Evolutionary conservation across 345 rosid genomes (phyloP), one percentile per base, ranked within the genome.

Genomic region (Psidium guajava): DNA sequence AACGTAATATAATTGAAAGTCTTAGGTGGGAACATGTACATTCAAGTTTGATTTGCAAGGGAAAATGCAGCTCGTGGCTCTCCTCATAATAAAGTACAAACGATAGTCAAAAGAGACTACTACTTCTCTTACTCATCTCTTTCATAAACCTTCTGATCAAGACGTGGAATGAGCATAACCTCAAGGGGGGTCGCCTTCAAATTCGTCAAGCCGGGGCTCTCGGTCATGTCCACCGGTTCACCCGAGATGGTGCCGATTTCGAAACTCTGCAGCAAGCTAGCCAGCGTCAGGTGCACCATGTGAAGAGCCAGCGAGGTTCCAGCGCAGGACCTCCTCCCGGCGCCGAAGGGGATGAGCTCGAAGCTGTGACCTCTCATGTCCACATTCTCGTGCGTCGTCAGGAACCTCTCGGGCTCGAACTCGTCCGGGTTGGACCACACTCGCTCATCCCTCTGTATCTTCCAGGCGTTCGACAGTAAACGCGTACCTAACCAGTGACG

Each of bases 151-250:
- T 84, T 44, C 40, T 84, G n/a, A 85, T 81, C 44, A 36, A 89
- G 90, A 84, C 92, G 74, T 2, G 91, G 93, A 8, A 80, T 64
- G 50, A 90, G 52, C 27, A 88, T 40, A 86, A 89, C 89, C 59
- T 88, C 87, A 69, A 91, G 88, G 5, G 91, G 89, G 82, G 89
- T 88, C 8, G 92, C 90, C 88, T 93, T 93, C 1, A 87, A 28
- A 86, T 88, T 88, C n/a, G 88, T 87, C 77, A 91, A 55, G 16
- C 91, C 87, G 18, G 18, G 51, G 81, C 87, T 85, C 73, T 83
- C 88, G 3, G 89, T 88, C 91, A 90, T 93, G 80, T 92, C 94
- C 69, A 89, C 86, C 1, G 77, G 87, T 85, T 84, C 83, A 3
- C 36, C 53, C 10, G 87, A 88, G 61, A 88, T 86, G 82, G 54